Evolutionary conservation across 371 early-diverging fungal species (phyloP).

Genomic region (Mortierella sp.): DNA sequence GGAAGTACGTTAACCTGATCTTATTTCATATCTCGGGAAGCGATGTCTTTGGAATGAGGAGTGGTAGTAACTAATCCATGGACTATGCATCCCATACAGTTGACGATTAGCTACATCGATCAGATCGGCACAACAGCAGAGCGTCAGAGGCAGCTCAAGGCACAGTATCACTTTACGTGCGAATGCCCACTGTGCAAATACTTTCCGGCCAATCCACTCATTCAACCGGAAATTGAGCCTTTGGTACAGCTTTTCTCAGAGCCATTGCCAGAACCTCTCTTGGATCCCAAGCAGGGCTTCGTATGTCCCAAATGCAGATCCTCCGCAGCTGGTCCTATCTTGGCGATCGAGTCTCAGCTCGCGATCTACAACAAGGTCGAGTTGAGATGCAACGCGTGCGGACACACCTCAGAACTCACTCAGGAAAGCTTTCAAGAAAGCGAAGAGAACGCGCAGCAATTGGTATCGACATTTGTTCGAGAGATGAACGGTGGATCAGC

Average conservation of each 20-base stretch:
- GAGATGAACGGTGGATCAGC: conserved; percentile 34
- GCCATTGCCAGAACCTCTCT: neutral
- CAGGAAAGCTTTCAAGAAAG: conserved; percentile 41
- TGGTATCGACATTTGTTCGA: conserved; percentile 17
- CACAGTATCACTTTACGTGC: conserved; percentile 36
- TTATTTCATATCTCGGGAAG: too few relatives aligned
- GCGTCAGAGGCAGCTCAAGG: conserved; percentile 36
- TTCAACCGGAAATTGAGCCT: conserved; percentile 13
- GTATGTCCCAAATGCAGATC: conserved; percentile 22
- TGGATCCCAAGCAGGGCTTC: conserved; percentile 40
- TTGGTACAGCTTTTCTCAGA: conserved; percentile 2
- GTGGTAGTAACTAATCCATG: too few relatives aligned
- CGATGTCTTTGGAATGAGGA: too few relatives aligned
- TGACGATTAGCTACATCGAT: conserved; percentile 48
- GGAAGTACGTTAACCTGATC: conserved; percentile 24
- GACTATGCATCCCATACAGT: conserved; percentile 4
- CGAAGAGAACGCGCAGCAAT: conserved; percentile 17
- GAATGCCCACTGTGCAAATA: conserved; percentile 33
- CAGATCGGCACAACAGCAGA: conserved; percentile 43
- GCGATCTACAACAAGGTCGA: conserved; percentile 40
- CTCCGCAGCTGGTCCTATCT: neutral
- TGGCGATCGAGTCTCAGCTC: conserved; percentile 35
- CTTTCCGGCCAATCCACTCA: conserved; percentile 35
- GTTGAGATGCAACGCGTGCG: conserved; percentile 23
- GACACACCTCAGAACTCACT: conserved; percentile 13